Percentiles rank a stretch among this genome's conserved stretches.
Conservation (phyloP, 306 rosid species). For the Psophocarpus tetragonolobus region DNA sequence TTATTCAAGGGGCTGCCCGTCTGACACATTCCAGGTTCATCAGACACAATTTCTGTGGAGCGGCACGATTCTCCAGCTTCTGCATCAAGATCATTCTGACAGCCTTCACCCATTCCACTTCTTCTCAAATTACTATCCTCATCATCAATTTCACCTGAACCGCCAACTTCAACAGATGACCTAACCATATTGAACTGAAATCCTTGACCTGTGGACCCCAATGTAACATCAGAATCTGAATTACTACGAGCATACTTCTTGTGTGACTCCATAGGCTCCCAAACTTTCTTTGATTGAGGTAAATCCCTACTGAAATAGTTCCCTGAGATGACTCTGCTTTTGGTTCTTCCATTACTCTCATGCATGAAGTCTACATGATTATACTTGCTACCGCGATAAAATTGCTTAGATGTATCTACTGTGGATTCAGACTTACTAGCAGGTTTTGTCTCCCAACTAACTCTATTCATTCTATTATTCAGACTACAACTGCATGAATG, state of each 20-base stretch:
- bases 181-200: conserved; percentile 43
- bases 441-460: conserved; percentile 62
- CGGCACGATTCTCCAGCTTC: conserved; percentile 49
- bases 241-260: conserved; percentile 74
- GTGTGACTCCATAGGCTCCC: conserved; percentile 86
- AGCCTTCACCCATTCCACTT: conserved; percentile 47
- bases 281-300: conserved; percentile 74
- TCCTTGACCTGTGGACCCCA: conserved; percentile 52
- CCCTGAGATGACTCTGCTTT: conserved; percentile 59
- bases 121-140: conserved; percentile 51
- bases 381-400: conserved; percentile 60
- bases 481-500: conserved; percentile 78
- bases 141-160: conserved; percentile 45
- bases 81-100: conserved; percentile 42
- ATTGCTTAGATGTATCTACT: conserved; percentile 67
- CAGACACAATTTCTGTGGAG: conserved; percentile 45
- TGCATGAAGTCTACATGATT: conserved; percentile 61
- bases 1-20: conserved; percentile 36
- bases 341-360: conserved; percentile 70
- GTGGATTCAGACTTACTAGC: conserved; percentile 58
- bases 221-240: conserved; percentile 73
- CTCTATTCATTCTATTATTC: conserved; percentile 56
- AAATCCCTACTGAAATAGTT: conserved; percentile 64
- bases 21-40: conserved; percentile 44
- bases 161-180: conserved; percentile 51